Evolutionary conservation across 2,329 filamentous ascomycete species (phyloP).

Genomic region (Periconia digitata): DNA sequence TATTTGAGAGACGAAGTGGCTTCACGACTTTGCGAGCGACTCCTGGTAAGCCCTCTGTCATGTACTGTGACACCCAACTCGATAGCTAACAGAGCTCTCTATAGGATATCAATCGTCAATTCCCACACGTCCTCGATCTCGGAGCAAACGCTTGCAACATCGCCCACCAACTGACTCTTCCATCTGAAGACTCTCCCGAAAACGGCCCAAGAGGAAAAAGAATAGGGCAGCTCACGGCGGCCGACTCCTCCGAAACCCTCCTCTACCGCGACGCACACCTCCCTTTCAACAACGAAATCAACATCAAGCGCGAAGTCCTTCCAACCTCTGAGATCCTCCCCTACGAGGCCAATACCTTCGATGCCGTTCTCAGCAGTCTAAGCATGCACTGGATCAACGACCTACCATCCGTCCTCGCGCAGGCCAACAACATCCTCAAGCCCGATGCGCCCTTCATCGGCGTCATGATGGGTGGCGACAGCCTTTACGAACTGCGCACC

Average conservation of each 20-base stretch:
- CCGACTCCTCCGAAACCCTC: slow-evolving; percentile 76
- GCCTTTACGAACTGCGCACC: slow-evolving; percentile 88
- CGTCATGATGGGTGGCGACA: slow-evolving; percentile 95
- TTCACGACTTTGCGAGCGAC: slow-evolving; percentile 75
- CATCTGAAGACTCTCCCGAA: slow-evolving; percentile 62
- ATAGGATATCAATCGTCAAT: slow-evolving; percentile 88
- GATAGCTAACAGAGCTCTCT: slow-evolving; percentile 9
- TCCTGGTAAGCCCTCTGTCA: slow-evolving; percentile 61
- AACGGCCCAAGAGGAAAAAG: slow-evolving; percentile 69
- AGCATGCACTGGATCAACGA: slow-evolving; percentile 98
- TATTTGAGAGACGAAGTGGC: slow-evolving; percentile 95
- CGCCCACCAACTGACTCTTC: slow-evolving; percentile 70
- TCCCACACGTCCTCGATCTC: slow-evolving; percentile 82
- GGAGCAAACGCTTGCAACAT: slow-evolving; percentile 97
- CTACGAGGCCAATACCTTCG: slow-evolving; percentile 75
- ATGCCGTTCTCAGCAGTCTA: slow-evolving; percentile 85
- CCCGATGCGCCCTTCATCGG: slow-evolving; percentile 90
- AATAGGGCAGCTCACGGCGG: slow-evolving; percentile 74
- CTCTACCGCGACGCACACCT: slow-evolving; percentile 77
- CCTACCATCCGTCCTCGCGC: slow-evolving; percentile 78
- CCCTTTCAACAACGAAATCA: slow-evolving; percentile 72
- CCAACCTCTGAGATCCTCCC: slow-evolving; percentile 73
- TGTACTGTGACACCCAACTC: background rate
- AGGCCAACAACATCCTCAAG: slow-evolving; percentile 85
- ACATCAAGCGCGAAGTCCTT: slow-evolving; percentile 75